These are phyloP conservation scores for Phoenix roebelenii DNA, from an alignment of 176 grass and related monocot species.

Conservation along the genomic window DNA sequence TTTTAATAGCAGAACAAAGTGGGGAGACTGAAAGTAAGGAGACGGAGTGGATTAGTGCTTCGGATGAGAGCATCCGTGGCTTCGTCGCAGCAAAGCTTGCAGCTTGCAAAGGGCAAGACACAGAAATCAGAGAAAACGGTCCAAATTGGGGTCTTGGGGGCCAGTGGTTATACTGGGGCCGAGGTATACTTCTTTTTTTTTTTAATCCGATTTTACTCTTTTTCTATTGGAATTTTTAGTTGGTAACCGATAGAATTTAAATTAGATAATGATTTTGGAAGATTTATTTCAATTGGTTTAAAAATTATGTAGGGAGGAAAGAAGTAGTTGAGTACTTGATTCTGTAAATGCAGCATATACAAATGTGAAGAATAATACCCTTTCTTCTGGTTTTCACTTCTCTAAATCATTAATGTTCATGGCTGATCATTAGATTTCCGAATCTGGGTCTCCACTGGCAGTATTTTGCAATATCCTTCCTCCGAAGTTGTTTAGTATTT, in stretches of 20 bases:
- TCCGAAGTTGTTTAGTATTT: too few species aligned
- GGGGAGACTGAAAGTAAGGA: neutral
- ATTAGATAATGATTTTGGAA: too few species aligned
- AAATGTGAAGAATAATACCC: too few species aligned
- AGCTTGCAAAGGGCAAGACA: constrained; percentile 22
- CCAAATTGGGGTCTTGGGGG: constrained; percentile 65
- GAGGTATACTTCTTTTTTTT: constrained; percentile 38
- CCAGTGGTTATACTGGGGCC: constrained; percentile 91
- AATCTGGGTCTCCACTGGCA: too few species aligned
- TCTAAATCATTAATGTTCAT: too few species aligned
- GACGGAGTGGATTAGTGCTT: neutral
- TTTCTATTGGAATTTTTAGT: neutral
- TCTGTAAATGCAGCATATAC: too few species aligned
- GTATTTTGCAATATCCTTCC: too few species aligned
- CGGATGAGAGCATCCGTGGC: constrained; percentile 32
- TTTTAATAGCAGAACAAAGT: neutral
- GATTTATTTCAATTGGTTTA: too few species aligned
- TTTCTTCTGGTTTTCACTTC: too few species aligned
- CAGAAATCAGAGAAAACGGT: constrained; percentile 46
- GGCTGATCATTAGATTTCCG: too few species aligned
- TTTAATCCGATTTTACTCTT: constrained; percentile 2
- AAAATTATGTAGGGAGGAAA: too few species aligned
- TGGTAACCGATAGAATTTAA: neutral
- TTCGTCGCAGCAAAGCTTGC: constrained; percentile 38
- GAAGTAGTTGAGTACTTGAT: too few species aligned